Evolutionary conservation across 2,329 filamentous ascomycete genomes (phyloP).

Genomic region (Pestalotiopsis sp.): DNA sequence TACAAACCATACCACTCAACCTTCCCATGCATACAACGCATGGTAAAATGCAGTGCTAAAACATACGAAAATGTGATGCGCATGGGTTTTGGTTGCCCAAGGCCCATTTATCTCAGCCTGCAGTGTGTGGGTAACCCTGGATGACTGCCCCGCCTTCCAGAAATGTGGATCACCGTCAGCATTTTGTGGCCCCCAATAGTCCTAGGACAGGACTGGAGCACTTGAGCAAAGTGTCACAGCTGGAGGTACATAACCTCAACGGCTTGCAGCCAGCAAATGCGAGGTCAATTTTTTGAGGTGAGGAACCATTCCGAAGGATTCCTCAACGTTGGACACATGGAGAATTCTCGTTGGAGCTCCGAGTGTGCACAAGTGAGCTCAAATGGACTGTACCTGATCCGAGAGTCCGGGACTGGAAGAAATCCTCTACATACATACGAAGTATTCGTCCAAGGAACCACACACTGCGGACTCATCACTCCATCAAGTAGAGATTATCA

Average conservation of each 20-base stretch:
- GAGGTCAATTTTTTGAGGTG: not conserved
- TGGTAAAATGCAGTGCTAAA: not conserved
- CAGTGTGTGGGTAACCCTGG: not conserved
- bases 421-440: not conserved
- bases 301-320: not conserved
- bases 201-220: not conserved
- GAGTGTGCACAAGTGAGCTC: not conserved
- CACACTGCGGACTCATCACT: not conserved
- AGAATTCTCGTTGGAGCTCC: not conserved
- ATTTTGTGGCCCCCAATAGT: not conserved
- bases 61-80: not conserved
- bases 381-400: not conserved
- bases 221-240: not conserved
- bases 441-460: not conserved
- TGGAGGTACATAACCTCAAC: not conserved
- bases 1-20: not conserved
- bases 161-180: not conserved
- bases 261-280: not conserved
- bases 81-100: not conserved
- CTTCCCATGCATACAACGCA: not conserved
- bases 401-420: not conserved
- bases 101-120: not conserved
- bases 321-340: not conserved
- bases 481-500: too few species aligned
- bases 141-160: not conserved